Evolutionary conservation across 225 moss, liverwort and hornwort species (phyloP), one percentile per base, ranked within the genome.

Genomic region (Straminergon stramineum): DNA sequence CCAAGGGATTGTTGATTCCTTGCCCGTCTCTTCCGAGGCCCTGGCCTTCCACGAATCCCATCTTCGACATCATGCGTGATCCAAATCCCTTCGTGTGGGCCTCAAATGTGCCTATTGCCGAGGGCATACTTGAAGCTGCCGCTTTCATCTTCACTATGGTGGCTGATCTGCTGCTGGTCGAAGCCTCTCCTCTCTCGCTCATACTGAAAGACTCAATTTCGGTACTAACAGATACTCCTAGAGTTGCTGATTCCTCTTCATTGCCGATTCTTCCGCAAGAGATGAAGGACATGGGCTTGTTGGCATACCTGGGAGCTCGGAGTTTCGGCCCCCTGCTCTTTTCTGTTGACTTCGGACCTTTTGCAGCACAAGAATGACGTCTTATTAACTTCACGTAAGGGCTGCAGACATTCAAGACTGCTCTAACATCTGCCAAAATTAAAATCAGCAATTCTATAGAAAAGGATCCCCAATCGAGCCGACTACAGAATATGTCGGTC

Each of bases 11-110:
- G 76, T 88, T 93, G 85, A 99, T 97, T 60, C 99, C 99, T 91
- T 96, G 96, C 48, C 96, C 94, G 31, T 96, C 95, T 84, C 95
- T 95, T 74, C 99, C 99, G 65, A 99, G 95, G 51, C 99, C 99
- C 74, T 91, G 91, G 31, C 97, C 99, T 92, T 97, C 96, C 56
- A 92, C 93, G 82, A 95, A 97, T 74, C 97, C 97, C 97, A 99
- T 99, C 83, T 95, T 97, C 4, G 96, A 95, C 99, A 99, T 96
- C 94, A 99, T 96, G 53, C 94, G 95, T 13, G 99, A 99, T 34
- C 97, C 99, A 93, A 99, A 96, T 39, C 97, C 99, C 84, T 88
- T 95, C 0, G 99, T 97, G 88, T 99, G 99, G 39, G 95, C 96
- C 91, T 99, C 99, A 91, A 99, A 99, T n/a, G 80, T 89, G 89